Evolutionary conservation across 108 stramenopile genomes (phyloP).

Genomic region (Nannochloropsis oceanica): DNA sequence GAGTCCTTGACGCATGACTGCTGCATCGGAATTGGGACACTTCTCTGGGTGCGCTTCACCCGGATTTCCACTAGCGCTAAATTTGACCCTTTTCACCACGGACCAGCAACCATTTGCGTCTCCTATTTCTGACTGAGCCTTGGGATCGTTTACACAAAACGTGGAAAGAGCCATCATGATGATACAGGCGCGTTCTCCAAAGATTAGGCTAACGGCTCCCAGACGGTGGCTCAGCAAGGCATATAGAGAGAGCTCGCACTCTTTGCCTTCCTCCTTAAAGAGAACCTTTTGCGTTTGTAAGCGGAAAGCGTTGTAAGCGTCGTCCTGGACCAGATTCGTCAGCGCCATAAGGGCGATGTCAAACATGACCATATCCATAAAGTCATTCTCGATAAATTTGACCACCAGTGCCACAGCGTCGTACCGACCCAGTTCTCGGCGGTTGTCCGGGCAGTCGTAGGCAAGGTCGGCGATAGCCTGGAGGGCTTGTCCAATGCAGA

Average conservation of each 20-base stretch:
- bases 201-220: not conserved
- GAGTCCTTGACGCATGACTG: not conserved
- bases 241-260: not conserved
- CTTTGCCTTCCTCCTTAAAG: not conserved
- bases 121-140: not conserved
- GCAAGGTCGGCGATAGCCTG: not conserved
- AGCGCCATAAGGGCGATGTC: not conserved
- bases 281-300: not conserved
- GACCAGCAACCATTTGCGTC: not conserved
- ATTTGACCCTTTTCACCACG: not conserved
- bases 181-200: not conserved
- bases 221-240: not conserved
- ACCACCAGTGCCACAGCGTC: not conserved
- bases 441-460: not conserved
- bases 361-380: not conserved
- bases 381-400: not conserved
- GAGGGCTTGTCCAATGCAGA: not conserved
- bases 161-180: not conserved
- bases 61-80: not conserved
- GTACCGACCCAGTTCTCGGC: not conserved
- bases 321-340: not conserved
- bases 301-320: not conserved
- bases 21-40: not conserved
- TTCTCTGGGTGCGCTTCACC: not conserved
- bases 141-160: not conserved